Conservation (phyloP, 2,329 filamentous ascomycete species). For the Talaromyces pinophilus region DNA sequence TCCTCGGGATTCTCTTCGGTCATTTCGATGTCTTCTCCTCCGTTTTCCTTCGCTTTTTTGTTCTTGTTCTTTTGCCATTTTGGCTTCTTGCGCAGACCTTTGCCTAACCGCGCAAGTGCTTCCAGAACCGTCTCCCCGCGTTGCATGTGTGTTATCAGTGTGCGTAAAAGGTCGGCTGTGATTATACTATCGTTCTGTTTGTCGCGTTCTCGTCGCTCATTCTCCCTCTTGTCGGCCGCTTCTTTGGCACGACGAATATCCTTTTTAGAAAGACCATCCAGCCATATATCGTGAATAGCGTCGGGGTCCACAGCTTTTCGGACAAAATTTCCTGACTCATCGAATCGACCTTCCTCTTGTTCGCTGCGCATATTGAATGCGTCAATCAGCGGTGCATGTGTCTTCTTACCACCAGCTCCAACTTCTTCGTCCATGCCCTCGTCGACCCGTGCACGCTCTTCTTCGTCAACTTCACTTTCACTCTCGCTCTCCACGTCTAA, state of each 20-base stretch:
- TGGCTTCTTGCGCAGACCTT: constrained; percentile 59
- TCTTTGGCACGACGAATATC: constrained; percentile 86
- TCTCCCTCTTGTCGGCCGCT: constrained; percentile 81
- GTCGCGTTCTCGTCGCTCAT: constrained; percentile 70
- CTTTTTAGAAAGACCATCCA: constrained; percentile 89
- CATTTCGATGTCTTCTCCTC: constrained; percentile 66
- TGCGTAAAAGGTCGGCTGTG: constrained; percentile 70
- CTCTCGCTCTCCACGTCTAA: constrained; percentile 60
- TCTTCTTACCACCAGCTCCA: constrained; percentile 85
- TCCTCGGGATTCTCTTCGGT: constrained; percentile 71
- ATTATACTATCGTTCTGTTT: constrained; percentile 73
- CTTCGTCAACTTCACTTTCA: constrained; percentile 64
- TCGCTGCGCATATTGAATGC: constrained; percentile 93
- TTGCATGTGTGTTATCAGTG: constrained; percentile 72
- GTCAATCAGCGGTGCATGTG: constrained; percentile 88
- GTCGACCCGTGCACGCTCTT: constrained; percentile 68
- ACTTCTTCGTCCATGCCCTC: constrained; percentile 84
- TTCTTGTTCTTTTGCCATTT: constrained; percentile 61
- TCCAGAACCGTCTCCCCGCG: constrained; percentile 84
- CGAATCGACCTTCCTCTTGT: constrained; percentile 89
- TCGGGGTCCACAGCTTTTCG: constrained; percentile 87
- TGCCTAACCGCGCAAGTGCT: constrained; percentile 78
- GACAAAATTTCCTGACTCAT: constrained; percentile 87
- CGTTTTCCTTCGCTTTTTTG: constrained; percentile 48
- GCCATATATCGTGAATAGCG: constrained; percentile 86